Evolutionary conservation across 208 protist genomes (phyloP).

Genomic region (Trypanosomatidae sp.): DNA sequence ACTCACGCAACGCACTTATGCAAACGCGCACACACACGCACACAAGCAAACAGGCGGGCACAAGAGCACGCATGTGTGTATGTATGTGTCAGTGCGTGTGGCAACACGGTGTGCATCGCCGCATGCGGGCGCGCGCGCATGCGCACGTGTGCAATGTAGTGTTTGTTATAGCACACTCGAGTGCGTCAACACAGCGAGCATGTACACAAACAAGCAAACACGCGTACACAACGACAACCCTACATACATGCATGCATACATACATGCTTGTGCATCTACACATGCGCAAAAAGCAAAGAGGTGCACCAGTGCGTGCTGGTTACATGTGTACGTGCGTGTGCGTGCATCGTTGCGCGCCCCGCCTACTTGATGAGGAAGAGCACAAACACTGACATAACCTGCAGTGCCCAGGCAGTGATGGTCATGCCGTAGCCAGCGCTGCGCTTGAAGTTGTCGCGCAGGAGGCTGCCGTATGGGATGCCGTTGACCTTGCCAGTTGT

Average conservation of each 20-base stretch:
- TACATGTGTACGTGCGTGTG: too few relatives aligned
- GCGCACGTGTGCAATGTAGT: too few relatives aligned
- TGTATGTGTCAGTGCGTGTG: too few relatives aligned
- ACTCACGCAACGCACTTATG: too few relatives aligned
- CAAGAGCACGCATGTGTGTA: too few relatives aligned
- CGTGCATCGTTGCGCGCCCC: background rate
- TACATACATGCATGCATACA: background rate
- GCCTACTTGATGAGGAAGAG: slow-evolving; percentile 6
- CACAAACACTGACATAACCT: slow-evolving; percentile 16
- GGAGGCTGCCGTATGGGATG: slow-evolving; percentile 6
- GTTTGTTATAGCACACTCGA: background rate
- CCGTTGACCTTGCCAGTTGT: too few relatives aligned
- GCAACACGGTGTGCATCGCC: too few relatives aligned
- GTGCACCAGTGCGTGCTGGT: too few relatives aligned
- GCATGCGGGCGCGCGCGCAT: too few relatives aligned
- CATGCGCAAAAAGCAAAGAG: background rate
- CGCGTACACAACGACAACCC: background rate
- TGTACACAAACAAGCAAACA: background rate
- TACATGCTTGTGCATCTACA: too few relatives aligned
- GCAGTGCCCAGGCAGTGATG: slow-evolving; percentile 23
- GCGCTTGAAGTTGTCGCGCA: slow-evolving; percentile 14
- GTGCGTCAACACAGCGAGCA: background rate
- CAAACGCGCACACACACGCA: too few relatives aligned
- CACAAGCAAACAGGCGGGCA: too few relatives aligned
- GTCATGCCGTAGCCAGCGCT: slow-evolving; percentile 31